Evolutionary conservation across 2,329 filamentous ascomycete species (phyloP).

Genomic region (Cladosporium phlei): DNA sequence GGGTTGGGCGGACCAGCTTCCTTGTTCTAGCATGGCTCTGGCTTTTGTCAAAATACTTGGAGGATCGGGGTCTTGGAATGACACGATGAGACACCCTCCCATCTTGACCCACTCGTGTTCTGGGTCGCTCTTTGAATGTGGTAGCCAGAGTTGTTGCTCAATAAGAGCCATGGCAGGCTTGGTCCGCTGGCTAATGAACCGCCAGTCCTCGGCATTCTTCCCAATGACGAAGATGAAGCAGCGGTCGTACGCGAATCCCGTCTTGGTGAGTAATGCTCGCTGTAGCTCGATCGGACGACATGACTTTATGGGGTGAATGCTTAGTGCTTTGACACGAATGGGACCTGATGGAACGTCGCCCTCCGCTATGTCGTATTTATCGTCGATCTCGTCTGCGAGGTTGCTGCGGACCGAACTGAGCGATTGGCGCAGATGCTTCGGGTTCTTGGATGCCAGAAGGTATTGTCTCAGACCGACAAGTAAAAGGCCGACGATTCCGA

Average conservation of each 20-base stretch:
- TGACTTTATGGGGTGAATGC: slow-evolving; percentile 3
- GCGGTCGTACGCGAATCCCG: slow-evolving; percentile 2
- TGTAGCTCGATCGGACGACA: slow-evolving; percentile 1
- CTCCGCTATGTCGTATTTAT: neutral
- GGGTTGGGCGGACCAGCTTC: neutral
- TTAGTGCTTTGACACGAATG: neutral
- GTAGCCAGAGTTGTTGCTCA: neutral
- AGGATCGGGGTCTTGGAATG: slow-evolving; percentile 4
- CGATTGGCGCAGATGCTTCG: neutral
- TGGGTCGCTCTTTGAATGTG: neutral
- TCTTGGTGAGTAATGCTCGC: neutral
- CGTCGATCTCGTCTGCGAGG: neutral
- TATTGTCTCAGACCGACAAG: no score
- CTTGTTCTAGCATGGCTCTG: neutral
- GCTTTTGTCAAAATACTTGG: neutral
- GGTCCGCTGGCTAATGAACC: neutral
- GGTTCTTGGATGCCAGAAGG: neutral
- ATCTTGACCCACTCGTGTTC: neutral
- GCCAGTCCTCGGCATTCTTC: neutral
- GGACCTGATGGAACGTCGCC: neutral
- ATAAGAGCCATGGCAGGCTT: slow-evolving; percentile 3
- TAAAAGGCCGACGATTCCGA: no score
- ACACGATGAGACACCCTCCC: neutral
- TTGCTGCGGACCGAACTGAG: neutral
- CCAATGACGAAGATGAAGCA: neutral